Base-by-base conservation (phyloP, 2,329 filamentous ascomycete species). In the Alternaria viburni region DNA sequence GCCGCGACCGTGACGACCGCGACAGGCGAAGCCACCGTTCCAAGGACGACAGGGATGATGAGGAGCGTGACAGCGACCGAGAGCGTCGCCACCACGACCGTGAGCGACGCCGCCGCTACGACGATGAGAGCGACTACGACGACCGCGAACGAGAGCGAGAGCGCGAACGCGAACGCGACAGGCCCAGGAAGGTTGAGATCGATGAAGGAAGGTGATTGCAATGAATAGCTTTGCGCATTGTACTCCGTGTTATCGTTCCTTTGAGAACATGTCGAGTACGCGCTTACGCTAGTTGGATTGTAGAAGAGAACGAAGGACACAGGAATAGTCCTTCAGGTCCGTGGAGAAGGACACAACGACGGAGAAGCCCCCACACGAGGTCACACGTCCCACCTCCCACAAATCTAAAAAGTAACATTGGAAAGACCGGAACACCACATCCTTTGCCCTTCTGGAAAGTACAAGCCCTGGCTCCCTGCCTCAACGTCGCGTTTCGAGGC, bases 1-100 rank as follows among this genome's bases (percentile, higher is more conserved):
- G 68, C 5, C 68, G 67, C 17, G 74, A 76, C 46, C 69, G 69
- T 21, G 73, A 77, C n/a, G 75, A 77, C 32, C 70, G 71, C 9
- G 74, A 77, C 11, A 65, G 69, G 50, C 67, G 72, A 44, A 66
- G 71, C 57, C 68, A 74, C 60, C 74, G 71, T 52, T 69, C 74
- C 45, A 69, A 69, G 9, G 75, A 79, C 19, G 74, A 75, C 32
- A 67, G 69, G 10, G 76, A 79, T 25, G 75, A 77, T 15, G 76
- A 77, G 1, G 75, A 78, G 28, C 64, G 72, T 17, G 72, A 74
- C 30, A 66, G 69, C 11, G 67, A 66, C n/a, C 66, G 62, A 43
- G 58, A 61, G 44, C 58, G 58, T 36, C 54, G 55, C 17, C 60
- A 65, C 23, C 67, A 68, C 12, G 67, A 69, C 15, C 57, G 63